Conservation (phyloP, 352 stramenopile species). For the Pythium diclinum region DNA sequence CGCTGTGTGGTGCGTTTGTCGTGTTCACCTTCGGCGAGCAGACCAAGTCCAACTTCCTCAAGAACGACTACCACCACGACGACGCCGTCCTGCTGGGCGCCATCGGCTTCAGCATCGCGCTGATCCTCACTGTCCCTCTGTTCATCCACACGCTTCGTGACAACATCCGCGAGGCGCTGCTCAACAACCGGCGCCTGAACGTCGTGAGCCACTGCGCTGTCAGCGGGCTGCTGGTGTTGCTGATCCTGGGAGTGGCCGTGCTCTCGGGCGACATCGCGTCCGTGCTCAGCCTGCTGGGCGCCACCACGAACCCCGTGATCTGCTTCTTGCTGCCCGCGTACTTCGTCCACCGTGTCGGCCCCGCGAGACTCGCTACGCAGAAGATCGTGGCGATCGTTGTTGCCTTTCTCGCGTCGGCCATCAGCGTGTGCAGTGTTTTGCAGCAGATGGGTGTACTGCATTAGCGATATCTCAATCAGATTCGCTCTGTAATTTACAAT, state of each 20-base stretch:
- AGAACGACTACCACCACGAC: constrained; percentile 84
- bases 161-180: constrained; percentile 72
- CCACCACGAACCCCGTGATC: constrained; percentile 85
- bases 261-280: constrained; percentile 75
- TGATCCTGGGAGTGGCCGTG: constrained; percentile 60
- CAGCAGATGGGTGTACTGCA: constrained; percentile 37
- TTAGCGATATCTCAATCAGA: constrained; percentile 4
- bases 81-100: constrained; percentile 61
- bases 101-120: constrained; percentile 76
- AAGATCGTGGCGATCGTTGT: constrained; percentile 46
- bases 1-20: constrained; percentile 76
- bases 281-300: constrained; percentile 77
- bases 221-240: constrained; percentile 52
- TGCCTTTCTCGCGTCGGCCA: constrained; percentile 39
- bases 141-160: constrained; percentile 85
- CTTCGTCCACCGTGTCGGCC: constrained; percentile 61
- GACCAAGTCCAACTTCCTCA: constrained; percentile 83
- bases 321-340: constrained; percentile 86
- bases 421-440: constrained; percentile 59
- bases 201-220: constrained; percentile 45
- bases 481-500: background rate
- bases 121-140: constrained; percentile 81
- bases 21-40: constrained; percentile 82
- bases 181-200: constrained; percentile 48
- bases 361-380: constrained; percentile 33